These are phyloP conservation scores for Selaginella tamariscina DNA, from an alignment of 75 land plant genomes.

Conservation along the genomic window DNA sequence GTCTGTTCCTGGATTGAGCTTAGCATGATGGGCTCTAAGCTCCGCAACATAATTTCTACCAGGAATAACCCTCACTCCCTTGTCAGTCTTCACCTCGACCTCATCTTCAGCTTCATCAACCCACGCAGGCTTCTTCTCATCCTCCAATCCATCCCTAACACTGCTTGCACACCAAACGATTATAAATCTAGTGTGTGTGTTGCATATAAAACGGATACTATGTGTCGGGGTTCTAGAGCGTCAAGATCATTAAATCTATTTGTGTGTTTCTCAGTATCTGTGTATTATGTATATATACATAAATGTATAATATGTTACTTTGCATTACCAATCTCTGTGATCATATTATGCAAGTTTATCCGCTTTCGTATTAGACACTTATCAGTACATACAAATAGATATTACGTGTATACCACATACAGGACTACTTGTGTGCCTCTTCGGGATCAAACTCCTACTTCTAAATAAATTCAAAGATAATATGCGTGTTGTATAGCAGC, in stretches of 20 bases:
- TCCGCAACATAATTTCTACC: conserved; percentile 62
- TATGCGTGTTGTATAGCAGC: no score
- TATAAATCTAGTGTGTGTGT: background rate
- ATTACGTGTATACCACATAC: no score
- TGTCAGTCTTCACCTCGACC: conserved; percentile 37
- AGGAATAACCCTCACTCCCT: conserved; percentile 42
- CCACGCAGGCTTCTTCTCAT: conserved; percentile 59
- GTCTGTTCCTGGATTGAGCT: conserved; percentile 66
- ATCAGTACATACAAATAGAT: no score
- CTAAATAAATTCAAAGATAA: no score
- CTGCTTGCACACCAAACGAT: background rate
- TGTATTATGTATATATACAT: no score
- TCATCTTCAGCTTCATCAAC: conserved; percentile 71
- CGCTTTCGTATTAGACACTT: no score
- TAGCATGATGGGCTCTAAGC: conserved; percentile 67
- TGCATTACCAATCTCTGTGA: no score
- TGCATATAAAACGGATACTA: background rate
- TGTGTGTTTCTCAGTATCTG: background rate
- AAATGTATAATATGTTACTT: no score
- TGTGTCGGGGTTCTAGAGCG: background rate
- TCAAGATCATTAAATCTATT: background rate
- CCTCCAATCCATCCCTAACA: background rate
- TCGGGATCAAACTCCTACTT: no score
- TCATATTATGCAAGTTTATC: no score
- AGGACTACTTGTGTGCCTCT: no score